Evolutionary conservation across 352 stramenopile species (phyloP), one percentile per base, ranked within the genome.

Genomic region (Globisporangium echinulatum): DNA sequence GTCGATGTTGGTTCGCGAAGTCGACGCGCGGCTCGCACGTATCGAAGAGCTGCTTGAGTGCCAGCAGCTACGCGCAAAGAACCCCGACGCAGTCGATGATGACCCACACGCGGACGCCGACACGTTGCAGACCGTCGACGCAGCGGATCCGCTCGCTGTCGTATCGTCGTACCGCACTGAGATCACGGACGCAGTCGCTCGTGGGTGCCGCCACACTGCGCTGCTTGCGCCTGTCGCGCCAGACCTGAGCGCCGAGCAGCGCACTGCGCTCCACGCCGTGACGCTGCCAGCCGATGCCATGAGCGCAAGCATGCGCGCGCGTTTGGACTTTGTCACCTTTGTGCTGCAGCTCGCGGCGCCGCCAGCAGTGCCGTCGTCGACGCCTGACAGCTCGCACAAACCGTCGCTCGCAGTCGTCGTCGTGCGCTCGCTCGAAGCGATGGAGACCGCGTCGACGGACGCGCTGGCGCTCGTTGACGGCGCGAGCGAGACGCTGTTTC

Each of bases 321-420:
- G 71, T 19, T 44, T 61, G 8, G 54, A 73, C 9, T 85, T 85
- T 44, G 64, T 56, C 43, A 52, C 58, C 5, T 52, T 77, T 7
- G 48, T 82, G 50, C 62, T 85, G 17, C 60, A 63, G 49, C 52
- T 68, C 51, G 33, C 56, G 9, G 17, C n/a, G 4, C 43, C 49
- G n/a, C 37, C 36, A 9, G 17, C 43, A 17, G 19, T 38, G 15
- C 42, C 7, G 1, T 11, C 25, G 2, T 33, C 25, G 25, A 33
- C 25, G 25, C 25, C 25, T 3, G 25, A 33, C 25, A 33, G 25
- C 25, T 33, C 25, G n/a, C 15, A 1, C 37, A 1, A 50, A 36
- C 47, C 62, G 25, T 33, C 53, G 46, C 38, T 54, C 50, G 11
- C 63, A 40, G 54, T 63, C 33, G 54, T 57, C 51, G 33, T 65